These are phyloP conservation scores for Talaromyces piceae DNA, from an alignment of 2,329 filamentous ascomycete genomes.

Conservation along the genomic window DNA sequence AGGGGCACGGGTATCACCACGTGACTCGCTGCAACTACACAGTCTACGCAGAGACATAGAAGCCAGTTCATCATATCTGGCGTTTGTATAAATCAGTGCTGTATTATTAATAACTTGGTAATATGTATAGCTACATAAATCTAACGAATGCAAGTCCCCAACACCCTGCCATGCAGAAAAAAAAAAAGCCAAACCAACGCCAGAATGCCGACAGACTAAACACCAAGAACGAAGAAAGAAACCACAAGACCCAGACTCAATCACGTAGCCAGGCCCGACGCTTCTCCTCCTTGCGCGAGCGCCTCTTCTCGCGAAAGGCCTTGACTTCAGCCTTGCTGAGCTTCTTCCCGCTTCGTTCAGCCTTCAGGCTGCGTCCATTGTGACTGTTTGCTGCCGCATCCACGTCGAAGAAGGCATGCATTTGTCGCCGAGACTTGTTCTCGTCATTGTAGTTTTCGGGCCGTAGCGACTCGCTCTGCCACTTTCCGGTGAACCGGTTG, in stretches of 20 bases:
- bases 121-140: no score
- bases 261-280: slow-evolving; percentile 83
- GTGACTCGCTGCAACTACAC: not conserved
- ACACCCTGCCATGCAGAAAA: slow-evolving; percentile 11
- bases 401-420: slow-evolving; percentile 93
- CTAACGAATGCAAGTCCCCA: no score
- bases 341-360: slow-evolving; percentile 79
- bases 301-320: slow-evolving; percentile 82
- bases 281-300: slow-evolving; percentile 89
- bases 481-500: slow-evolving; percentile 83
- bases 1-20: slow-evolving; percentile 11
- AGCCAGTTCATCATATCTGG: not conserved
- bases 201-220: not conserved
- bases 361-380: slow-evolving; percentile 82
- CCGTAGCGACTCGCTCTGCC: slow-evolving; percentile 60
- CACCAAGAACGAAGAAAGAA: not conserved
- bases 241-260: slow-evolving; percentile 38
- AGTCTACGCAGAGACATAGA: not conserved
- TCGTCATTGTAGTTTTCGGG: slow-evolving; percentile 78
- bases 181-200: slow-evolving; percentile 5
- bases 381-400: slow-evolving; percentile 88
- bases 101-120: not conserved
- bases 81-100: no score
- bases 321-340: slow-evolving; percentile 79
- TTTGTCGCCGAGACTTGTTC: slow-evolving; percentile 77